Evolutionary conservation across 805 yeast species (phyloP), one percentile per base, ranked within the genome.

Genomic region (Diddensiella santjacobensis): DNA sequence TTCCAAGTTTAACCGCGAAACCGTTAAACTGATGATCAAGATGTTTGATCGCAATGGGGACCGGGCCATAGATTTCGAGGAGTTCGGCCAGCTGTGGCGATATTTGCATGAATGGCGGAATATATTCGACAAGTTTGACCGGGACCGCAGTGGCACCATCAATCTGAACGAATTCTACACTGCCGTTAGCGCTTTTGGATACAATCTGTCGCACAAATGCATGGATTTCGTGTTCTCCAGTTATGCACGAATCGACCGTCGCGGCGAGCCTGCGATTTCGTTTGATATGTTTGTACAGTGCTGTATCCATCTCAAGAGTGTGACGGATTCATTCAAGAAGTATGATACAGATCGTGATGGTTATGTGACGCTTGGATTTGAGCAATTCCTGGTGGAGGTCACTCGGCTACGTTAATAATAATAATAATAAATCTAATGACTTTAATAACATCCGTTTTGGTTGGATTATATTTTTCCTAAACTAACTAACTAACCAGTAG

Each of bases 241-340:
- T 49, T 83, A 80, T 59, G 72, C 81, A 35, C 74, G 57, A 38
- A 41, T 56, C 26, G 58, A 59, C 51, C 53, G 66, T 18, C 24
- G 52, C 15, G 67, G 66, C 35, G 58, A 51, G 37, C 62, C 60
- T 18, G 62, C 60, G 37, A 69, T 87, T 65, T 80, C 84, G 50
- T 87, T 87, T 64, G 96, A 87, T 63, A 75, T 80, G 63, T 87
- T 87, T 66, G 88, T 87, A 22, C 95, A 87, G 62, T 75, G 86
- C 46, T 73, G 87, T 55, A 84, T 87, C 15, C 84, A 87, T 74
- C 71, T 87, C 55, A 74, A 87, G 61, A 78, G 87, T 53, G 74
- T 85, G 54, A 86, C 95, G 0, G 89, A 84, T 60, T 72, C 83
- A 11, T 87, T 87, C 71, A 84, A 85, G 59, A 81, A 81, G 60